These are phyloP conservation scores for Austroboletus rostrupii DNA, from an alignment of 1,284 basidiomycete species.

Conservation along the genomic window DNA sequence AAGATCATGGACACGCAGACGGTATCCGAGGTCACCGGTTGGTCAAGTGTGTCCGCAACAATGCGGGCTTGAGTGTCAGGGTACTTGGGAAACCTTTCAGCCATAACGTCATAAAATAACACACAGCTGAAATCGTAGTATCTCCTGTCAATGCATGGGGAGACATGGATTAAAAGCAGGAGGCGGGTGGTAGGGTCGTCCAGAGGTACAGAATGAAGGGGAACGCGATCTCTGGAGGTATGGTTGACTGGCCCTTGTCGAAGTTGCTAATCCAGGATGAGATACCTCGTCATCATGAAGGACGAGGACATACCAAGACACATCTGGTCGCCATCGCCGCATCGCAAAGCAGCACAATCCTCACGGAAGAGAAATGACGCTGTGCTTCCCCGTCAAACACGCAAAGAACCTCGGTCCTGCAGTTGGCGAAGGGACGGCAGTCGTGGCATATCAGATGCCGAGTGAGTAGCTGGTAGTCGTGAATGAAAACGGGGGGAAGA, in stretches of 20 bases:
- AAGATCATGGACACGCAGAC: not conserved
- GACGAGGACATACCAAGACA: not conserved
- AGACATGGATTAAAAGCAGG: not conserved
- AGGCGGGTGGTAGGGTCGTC: conserved; percentile 1
- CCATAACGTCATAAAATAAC: too few species aligned
- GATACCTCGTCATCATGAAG: not conserved
- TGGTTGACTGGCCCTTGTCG: not conserved
- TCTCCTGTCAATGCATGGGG: too few species aligned
- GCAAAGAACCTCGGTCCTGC: not conserved
- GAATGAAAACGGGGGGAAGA: not conserved
- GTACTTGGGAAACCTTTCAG: too few species aligned
- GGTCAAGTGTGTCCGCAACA: not conserved
- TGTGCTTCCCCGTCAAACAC: conserved; percentile 1
- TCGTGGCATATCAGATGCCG: not conserved
- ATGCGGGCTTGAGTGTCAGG: not conserved
- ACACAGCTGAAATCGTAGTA: not conserved
- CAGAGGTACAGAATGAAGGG: not conserved
- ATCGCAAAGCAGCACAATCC: not conserved
- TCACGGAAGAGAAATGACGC: not conserved
- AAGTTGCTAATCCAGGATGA: not conserved
- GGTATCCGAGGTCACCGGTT: not conserved
- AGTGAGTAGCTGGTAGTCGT: not conserved
- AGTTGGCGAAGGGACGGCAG: not conserved
- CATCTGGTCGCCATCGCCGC: too few species aligned
- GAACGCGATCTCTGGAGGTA: not conserved